Evolutionary conservation across 2,329 filamentous ascomycete genomes (phyloP).

Genomic region (Diaporthe ilicicola): DNA sequence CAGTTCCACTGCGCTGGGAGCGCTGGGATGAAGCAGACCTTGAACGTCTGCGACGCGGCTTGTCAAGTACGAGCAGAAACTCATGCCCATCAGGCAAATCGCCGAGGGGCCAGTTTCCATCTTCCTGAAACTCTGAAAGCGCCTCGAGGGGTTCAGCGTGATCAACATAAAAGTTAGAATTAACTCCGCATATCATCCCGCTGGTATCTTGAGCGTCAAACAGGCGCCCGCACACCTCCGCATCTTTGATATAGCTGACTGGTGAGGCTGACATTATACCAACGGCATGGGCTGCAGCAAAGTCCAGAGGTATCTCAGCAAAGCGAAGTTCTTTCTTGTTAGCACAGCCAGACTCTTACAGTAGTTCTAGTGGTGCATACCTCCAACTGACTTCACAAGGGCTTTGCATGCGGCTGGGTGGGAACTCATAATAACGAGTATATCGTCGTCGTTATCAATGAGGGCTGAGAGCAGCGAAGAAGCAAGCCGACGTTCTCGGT

Average conservation of each 20-base stretch:
- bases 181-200: not conserved
- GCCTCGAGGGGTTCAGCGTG: not conserved
- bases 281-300: not conserved
- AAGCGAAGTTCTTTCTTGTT: not conserved
- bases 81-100: not conserved
- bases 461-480: not conserved
- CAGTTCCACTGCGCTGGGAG: not conserved
- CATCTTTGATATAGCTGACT: slow-evolving; percentile 3
- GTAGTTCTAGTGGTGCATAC: not conserved
- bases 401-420: slow-evolving; percentile 8
- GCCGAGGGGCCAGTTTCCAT: not conserved
- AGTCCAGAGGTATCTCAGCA: not conserved
- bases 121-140: not conserved
- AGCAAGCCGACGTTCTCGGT: not conserved
- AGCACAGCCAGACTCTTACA: not conserved
- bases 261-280: not conserved
- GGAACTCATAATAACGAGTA: not conserved
- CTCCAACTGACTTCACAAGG: not conserved
- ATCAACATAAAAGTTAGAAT: not conserved
- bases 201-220: not conserved
- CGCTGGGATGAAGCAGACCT: slow-evolving; percentile 8
- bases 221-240: not conserved
- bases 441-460: not conserved
- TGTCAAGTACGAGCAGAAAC: not conserved
- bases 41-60: not conserved